Evolutionary conservation across 2,329 filamentous ascomycete genomes (phyloP).

Genomic region (Sporothrix schenckii): DNA sequence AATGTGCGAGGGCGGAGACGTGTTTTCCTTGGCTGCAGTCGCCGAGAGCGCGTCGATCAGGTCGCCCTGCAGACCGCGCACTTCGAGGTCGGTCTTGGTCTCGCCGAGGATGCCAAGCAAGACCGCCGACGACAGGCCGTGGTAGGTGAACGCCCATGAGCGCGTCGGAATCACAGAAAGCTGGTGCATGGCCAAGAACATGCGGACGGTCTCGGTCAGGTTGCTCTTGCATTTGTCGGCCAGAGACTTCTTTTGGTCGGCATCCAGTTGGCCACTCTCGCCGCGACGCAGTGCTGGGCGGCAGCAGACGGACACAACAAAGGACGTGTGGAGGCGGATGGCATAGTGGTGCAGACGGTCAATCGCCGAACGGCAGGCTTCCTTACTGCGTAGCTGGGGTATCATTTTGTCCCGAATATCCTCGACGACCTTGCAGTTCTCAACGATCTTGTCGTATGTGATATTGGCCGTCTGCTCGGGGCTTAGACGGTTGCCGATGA

Average conservation of each 20-base stretch:
- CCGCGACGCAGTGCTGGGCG: slow-evolving; percentile 61
- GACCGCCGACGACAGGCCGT: slow-evolving; percentile 66
- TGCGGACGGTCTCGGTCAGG: slow-evolving; percentile 66
- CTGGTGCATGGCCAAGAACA: slow-evolving; percentile 71
- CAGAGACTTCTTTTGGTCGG: slow-evolving; percentile 57
- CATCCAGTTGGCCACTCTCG: slow-evolving; percentile 54
- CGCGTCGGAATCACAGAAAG: slow-evolving; percentile 67
- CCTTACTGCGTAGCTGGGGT: slow-evolving; percentile 60
- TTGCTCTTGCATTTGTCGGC: slow-evolving; percentile 64
- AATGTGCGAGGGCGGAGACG: slow-evolving; percentile 57
- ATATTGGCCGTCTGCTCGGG: slow-evolving; percentile 56
- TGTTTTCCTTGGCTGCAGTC: slow-evolving; percentile 64
- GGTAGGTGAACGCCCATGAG: slow-evolving; percentile 70
- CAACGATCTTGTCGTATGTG: slow-evolving; percentile 59
- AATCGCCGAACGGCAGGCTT: slow-evolving; percentile 64
- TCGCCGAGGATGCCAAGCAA: slow-evolving; percentile 65
- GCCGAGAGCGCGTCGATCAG: slow-evolving; percentile 65
- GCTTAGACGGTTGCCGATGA: slow-evolving; percentile 61
- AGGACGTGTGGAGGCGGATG: slow-evolving; percentile 66
- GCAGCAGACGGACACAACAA: slow-evolving; percentile 67
- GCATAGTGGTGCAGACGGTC: slow-evolving; percentile 67
- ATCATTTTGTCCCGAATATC: slow-evolving; percentile 54
- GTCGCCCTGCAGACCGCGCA: slow-evolving; percentile 65
- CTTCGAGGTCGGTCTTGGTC: slow-evolving; percentile 64
- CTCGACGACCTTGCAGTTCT: slow-evolving; percentile 60